Evolutionary conservation across 208 protist species (phyloP).

Genomic region (Balamuthia mandrillaris): DNA sequence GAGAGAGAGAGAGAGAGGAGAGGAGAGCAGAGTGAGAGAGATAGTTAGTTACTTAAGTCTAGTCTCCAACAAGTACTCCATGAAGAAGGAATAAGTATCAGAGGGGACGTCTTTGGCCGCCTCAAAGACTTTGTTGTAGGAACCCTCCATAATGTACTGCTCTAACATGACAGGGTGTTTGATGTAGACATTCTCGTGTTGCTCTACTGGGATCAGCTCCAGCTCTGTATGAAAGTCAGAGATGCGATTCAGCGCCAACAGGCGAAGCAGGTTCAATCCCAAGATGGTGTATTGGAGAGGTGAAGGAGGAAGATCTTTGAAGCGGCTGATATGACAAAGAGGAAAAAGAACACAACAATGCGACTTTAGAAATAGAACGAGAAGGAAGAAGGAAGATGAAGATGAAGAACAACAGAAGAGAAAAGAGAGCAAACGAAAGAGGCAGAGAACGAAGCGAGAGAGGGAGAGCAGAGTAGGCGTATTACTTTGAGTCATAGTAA

Average conservation of each 20-base stretch:
- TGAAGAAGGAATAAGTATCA: not conserved
- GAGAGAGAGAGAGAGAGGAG: not conserved
- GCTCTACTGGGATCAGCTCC: conserved; percentile 55
- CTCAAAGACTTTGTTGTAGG: conserved; percentile 32
- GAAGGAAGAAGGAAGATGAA: too few species aligned
- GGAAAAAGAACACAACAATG: not conserved
- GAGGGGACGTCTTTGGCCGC: conserved; percentile 24
- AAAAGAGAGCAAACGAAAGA: too few species aligned
- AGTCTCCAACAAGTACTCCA: conserved; percentile 46
- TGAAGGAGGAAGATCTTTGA: conserved; percentile 23
- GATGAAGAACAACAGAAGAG: too few species aligned
- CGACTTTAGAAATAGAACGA: too few species aligned
- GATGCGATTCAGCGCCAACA: conserved; percentile 59
- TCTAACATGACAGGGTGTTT: conserved; percentile 56
- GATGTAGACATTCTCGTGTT: conserved; percentile 47
- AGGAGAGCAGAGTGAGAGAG: not conserved
- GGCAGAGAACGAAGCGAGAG: not conserved
- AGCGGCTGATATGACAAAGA: too few species aligned
- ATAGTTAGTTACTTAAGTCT: not conserved
- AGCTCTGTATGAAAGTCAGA: conserved; percentile 66
- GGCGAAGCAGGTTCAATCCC: conserved; percentile 51
- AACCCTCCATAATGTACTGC: conserved; percentile 64
- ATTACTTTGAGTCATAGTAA: not conserved
- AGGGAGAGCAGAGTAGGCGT: not conserved
- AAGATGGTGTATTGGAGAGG: conserved; percentile 43